phyloP scores from a whole-genome alignment of 352 stramenopile species.

The Phytophthora sojae region DNA sequence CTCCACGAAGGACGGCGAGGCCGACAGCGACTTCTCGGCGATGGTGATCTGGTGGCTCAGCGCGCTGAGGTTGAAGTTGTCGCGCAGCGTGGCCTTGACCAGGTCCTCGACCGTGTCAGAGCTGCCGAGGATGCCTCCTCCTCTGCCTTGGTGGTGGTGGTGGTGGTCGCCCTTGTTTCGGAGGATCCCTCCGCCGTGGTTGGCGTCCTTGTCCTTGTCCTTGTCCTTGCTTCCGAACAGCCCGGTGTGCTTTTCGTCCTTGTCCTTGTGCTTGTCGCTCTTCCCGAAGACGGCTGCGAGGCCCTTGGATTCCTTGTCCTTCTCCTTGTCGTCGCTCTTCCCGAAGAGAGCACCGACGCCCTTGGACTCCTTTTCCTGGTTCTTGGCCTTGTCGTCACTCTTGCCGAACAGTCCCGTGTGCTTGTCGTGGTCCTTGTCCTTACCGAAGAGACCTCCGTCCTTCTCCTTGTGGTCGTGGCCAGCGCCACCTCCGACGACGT shows the following conservation, averaged over 20 bases:
- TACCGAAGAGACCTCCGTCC: conserved; percentile 6
- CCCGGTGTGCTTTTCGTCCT: conserved; percentile 4
- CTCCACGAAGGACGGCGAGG: conserved; percentile 24
- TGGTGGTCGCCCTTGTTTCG: conserved; percentile 4
- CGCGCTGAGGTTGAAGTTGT: conserved; percentile 28
- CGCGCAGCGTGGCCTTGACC: conserved; percentile 29
- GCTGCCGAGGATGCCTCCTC: conserved; percentile 3
- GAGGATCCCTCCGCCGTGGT: conserved; percentile 7
- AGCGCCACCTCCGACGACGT: conserved; percentile 9
- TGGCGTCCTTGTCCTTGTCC: conserved; percentile 20
- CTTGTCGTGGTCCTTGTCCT: conserved; percentile 12
- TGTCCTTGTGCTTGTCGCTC: conserved; percentile 15
- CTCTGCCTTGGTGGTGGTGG: neutral
- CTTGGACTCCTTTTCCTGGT: neutral
- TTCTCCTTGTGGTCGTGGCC: conserved; percentile 20
- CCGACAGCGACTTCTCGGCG: conserved; percentile 23
- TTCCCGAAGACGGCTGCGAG: neutral
- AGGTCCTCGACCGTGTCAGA: conserved; percentile 33
- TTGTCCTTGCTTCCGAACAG: conserved; percentile 17
- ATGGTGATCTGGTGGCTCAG: conserved; percentile 33
- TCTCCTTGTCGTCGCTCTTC: conserved; percentile 2
- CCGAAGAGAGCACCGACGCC: conserved; percentile 4
- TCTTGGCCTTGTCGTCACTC: conserved; percentile 5
- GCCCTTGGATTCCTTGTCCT: neutral
- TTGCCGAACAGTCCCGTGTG: conserved; percentile 2